A percentile compares a stretch with the other conserved stretches of the same genome.
phyloP scores from a whole-genome alignment of 768 basidiomycete genomes.

The Hericium rajendrae region DNA sequence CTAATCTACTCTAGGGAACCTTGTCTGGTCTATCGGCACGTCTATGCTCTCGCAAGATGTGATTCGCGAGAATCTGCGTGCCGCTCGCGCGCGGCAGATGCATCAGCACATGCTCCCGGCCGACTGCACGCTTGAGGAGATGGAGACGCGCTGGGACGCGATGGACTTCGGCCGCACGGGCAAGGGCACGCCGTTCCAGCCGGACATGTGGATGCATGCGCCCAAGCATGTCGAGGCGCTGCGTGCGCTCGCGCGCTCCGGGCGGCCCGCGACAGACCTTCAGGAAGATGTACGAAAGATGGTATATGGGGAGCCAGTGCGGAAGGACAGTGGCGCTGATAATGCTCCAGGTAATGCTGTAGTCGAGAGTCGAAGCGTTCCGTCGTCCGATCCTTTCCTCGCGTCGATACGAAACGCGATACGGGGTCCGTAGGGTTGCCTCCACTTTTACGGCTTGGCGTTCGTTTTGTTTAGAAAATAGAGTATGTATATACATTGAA shows the following conservation, averaged over 20 bases:
- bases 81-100: constrained; percentile 33
- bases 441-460: no score
- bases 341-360: no score
- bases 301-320: no score
- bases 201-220: constrained; percentile 28
- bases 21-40: constrained; percentile 46
- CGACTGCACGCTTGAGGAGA: constrained; percentile 28
- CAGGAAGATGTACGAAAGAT: no score
- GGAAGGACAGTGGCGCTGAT: no score
- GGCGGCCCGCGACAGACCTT: constrained; percentile 29
- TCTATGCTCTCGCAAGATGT: constrained; percentile 23
- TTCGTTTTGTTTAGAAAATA: no score
- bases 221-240: constrained; percentile 27
- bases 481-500: no score
- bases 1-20: constrained; percentile 41
- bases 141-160: constrained; percentile 32
- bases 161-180: constrained; percentile 27
- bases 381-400: no score
- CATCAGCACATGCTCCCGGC: constrained; percentile 39
- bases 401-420: no score
- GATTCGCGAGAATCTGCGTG: constrained; percentile 28
- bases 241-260: constrained; percentile 38
- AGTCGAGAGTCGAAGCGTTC: no score
- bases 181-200: constrained; percentile 12
- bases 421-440: no score